These are phyloP conservation scores for Suillus decipiens DNA, from an alignment of 768 basidiomycete genomes.

Conservation along the genomic window DNA sequence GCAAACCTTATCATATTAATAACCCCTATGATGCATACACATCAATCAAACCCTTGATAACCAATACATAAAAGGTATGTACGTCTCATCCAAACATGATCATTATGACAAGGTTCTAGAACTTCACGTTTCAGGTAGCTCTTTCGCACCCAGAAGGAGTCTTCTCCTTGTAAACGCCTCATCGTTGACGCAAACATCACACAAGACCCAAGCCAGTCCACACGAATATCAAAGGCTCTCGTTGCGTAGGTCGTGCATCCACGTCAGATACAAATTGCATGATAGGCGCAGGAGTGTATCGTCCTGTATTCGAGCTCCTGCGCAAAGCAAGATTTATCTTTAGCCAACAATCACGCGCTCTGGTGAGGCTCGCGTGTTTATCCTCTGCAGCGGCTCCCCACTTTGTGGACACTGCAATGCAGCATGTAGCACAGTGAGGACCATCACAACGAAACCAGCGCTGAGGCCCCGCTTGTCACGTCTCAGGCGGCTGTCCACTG, in stretches of 20 bases:
- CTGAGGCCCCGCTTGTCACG: too few species aligned
- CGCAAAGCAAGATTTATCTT: not conserved
- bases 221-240: not conserved
- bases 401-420: conserved; percentile 10
- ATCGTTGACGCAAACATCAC: not conserved
- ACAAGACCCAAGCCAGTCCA: conserved; percentile 11
- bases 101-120: not conserved
- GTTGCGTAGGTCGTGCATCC: too few species aligned
- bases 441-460: too few species aligned
- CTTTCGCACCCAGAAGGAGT: conserved; percentile 4
- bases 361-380: not conserved
- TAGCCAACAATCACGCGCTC: not conserved
- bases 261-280: not conserved
- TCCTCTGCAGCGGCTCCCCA: conserved; percentile 5
- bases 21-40: not conserved
- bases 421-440: not conserved
- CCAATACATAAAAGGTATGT: not conserved
- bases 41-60: too few species aligned
- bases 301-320: not conserved
- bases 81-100: not conserved
- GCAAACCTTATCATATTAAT: not conserved
- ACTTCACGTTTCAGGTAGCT: not conserved
- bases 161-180: conserved; percentile 4
- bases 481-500: too few species aligned
- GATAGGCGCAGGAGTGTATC: too few species aligned